These are phyloP conservation scores for Alternaria sp. DNA, from an alignment of 2,329 filamentous ascomycete species.

Conservation along the genomic window DNA sequence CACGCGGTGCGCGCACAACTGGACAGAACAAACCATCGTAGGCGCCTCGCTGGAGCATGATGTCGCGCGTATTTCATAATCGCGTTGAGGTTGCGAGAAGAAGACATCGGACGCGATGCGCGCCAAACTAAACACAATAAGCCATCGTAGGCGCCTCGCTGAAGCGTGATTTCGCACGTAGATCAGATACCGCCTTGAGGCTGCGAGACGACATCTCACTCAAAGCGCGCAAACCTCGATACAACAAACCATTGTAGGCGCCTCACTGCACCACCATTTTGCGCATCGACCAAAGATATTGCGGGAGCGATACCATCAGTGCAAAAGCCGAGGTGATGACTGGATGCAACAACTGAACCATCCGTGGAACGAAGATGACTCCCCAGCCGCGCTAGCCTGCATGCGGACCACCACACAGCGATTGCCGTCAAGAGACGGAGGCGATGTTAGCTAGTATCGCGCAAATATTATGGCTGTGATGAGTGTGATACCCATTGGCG, in stretches of 20 bases:
- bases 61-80: no score
- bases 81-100: no score
- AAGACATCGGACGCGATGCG: no score
- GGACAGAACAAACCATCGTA: no score
- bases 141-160: no score
- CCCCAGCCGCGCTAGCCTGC: not conserved
- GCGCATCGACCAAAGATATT: not conserved
- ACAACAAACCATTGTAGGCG: not conserved
- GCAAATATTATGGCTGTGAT: not conserved
- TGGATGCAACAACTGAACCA: not conserved
- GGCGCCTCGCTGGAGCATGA: no score
- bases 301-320: not conserved
- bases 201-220: not conserved
- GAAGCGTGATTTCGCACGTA: no score
- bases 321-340: not conserved
- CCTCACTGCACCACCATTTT: not conserved
- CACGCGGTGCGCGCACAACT: no score
- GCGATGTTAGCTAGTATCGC: not conserved
- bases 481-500: not conserved
- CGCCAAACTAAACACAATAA: no score
- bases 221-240: not conserved
- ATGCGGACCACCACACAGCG: not conserved
- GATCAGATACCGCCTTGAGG: accelerated
- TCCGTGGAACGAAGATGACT: not conserved
- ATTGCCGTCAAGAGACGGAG: not conserved